These are phyloP conservation scores for Spirogloea muscicola DNA, from an alignment of 139 green algal species.

Conservation along the genomic window DNA sequence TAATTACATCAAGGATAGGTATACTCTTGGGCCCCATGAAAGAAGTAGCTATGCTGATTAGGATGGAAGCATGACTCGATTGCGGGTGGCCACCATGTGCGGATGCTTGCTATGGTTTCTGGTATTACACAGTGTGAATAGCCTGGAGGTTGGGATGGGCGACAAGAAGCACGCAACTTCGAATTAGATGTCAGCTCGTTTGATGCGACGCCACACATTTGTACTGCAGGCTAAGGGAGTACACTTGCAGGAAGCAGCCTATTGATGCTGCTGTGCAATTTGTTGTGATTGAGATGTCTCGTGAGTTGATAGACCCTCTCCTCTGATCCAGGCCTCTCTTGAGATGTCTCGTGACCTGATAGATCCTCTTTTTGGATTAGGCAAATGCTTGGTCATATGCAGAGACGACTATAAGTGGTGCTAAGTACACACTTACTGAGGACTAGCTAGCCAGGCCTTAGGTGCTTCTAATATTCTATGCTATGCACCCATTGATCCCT, in stretches of 20 bases:
- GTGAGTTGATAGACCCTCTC: no score
- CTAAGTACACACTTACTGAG: no score
- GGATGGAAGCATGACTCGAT: slow-evolving; percentile 12
- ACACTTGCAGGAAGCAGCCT: slow-evolving; percentile 5
- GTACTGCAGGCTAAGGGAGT: slow-evolving; percentile 15
- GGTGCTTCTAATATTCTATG: not conserved
- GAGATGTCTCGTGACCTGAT: no score
- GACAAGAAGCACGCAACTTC: not conserved
- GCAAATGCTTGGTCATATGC: not conserved
- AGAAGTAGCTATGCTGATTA: no score
- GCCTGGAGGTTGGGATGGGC: slow-evolving; percentile 32
- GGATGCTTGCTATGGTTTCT: not conserved
- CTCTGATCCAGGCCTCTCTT: no score
- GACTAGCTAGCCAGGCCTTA: not conserved
- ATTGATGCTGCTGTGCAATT: not conserved
- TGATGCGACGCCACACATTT: not conserved
- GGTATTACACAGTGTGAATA: slow-evolving; percentile 33
- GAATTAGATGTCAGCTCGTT: not conserved
- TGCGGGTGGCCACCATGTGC: no score
- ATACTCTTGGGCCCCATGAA: no score
- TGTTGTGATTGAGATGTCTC: slow-evolving; percentile 30
- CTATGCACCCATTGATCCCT: slow-evolving; percentile 58
- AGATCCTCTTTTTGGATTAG: no score
- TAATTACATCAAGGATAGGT: slow-evolving; percentile 59
- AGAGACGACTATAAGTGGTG: not conserved